Evolutionary conservation across 768 basidiomycete species (phyloP).

Genomic region (Myochromella boudieri): DNA sequence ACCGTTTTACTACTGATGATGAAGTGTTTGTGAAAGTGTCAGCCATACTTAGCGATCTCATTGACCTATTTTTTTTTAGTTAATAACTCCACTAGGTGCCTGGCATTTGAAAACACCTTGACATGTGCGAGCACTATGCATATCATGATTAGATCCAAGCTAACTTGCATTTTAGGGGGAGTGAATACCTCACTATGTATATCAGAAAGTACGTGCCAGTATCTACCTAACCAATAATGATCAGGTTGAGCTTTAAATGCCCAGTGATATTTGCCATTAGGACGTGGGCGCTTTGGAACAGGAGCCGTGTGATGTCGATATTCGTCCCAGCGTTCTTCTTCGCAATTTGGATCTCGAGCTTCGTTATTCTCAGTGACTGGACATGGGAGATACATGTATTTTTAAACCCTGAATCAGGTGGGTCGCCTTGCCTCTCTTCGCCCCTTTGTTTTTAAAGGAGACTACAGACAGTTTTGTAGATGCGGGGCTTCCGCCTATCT

Average conservation of each 20-base stretch:
- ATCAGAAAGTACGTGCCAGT: slow-evolving; percentile 5
- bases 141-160: neutral
- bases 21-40: neutral
- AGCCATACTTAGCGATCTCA: no score
- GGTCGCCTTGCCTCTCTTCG: no score
- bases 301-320: neutral
- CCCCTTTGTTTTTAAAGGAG: no score
- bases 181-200: neutral
- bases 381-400: neutral
- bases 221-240: no score
- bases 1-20: neutral
- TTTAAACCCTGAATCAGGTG: no score
- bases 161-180: slow-evolving; percentile 1
- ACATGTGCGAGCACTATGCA: neutral
- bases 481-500: neutral
- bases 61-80: no score
- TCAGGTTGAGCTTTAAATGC: neutral
- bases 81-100: no score
- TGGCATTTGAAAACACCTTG: neutral
- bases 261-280: slow-evolving; percentile 7
- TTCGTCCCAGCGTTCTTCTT: slow-evolving; percentile 2
- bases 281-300: slow-evolving; percentile 7
- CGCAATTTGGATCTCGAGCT: neutral
- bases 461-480: no score
- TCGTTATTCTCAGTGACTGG: neutral